phyloP scores from a whole-genome alignment of 2,329 filamentous ascomycete genomes.

The Colletotrichum sp. region DNA sequence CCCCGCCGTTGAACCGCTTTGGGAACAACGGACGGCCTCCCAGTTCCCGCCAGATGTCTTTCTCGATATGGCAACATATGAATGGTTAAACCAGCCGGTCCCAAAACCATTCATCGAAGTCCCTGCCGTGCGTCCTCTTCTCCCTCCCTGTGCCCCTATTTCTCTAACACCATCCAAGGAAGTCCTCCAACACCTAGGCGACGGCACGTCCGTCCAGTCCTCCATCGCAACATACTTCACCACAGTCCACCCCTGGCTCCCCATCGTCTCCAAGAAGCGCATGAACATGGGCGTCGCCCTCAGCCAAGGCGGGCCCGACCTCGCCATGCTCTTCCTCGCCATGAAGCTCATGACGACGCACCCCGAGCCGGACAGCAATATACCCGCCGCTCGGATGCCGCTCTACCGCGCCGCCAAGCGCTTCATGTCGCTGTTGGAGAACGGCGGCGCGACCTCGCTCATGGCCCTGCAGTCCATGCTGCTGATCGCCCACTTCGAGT shows the following conservation, averaged over 20 bases:
- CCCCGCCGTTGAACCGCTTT: background rate
- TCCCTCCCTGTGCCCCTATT: background rate
- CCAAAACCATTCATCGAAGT: slow-evolving; percentile 42
- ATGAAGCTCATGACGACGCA: slow-evolving; percentile 50
- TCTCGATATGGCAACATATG: slow-evolving; percentile 46
- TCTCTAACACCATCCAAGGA: slow-evolving; percentile 29
- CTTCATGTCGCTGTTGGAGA: slow-evolving; percentile 45
- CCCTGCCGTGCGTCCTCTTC: slow-evolving; percentile 34
- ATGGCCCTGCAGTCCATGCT: slow-evolving; percentile 50
- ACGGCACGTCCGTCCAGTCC: slow-evolving; percentile 38
- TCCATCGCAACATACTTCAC: slow-evolving; percentile 46
- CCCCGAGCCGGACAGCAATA: slow-evolving; percentile 33
- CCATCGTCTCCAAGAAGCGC: slow-evolving; percentile 51
- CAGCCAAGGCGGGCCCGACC: slow-evolving; percentile 49
- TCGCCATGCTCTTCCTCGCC: slow-evolving; percentile 51
- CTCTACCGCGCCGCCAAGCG: slow-evolving; percentile 49
- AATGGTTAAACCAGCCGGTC: slow-evolving; percentile 37
- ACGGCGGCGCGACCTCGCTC: slow-evolving; percentile 44
- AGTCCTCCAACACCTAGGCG: slow-evolving; percentile 43
- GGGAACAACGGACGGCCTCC: background rate
- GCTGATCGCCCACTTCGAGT: slow-evolving; percentile 52
- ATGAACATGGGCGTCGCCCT: slow-evolving; percentile 45
- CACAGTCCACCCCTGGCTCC: slow-evolving; percentile 51
- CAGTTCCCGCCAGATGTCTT: slow-evolving; percentile 48
- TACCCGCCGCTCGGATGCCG: slow-evolving; percentile 37